Conservation (phyloP, 352 stramenopile genomes). For the Phytophthora brassicae region DNA sequence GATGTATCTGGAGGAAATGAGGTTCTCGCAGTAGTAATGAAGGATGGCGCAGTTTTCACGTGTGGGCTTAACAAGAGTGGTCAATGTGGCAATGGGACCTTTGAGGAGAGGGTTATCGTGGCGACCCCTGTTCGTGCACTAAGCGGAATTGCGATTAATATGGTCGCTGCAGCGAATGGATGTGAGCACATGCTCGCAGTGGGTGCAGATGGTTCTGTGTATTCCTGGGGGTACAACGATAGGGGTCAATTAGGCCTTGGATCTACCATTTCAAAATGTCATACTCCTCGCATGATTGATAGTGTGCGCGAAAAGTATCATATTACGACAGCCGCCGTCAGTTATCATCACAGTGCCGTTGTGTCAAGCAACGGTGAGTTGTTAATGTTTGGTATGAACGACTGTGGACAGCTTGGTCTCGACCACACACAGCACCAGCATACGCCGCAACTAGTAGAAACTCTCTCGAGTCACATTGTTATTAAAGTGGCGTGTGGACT, state of each 20-base stretch:
- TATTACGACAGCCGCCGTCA: conserved; percentile 74
- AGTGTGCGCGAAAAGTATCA: conserved; percentile 83
- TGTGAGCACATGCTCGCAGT: conserved; percentile 89
- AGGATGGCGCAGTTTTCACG: conserved; percentile 76
- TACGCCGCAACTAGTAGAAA: conserved; percentile 76
- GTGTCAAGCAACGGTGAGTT: conserved; percentile 76
- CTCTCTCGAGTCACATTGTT: conserved; percentile 70
- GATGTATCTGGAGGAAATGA: conserved; percentile 83
- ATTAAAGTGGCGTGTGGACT: conserved; percentile 75
- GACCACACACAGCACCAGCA: conserved; percentile 86
- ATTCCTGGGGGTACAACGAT: conserved; percentile 90
- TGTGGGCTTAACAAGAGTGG: conserved; percentile 89
- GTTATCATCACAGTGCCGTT: conserved; percentile 87
- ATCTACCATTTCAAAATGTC: conserved; percentile 85
- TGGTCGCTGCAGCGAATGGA: conserved; percentile 80
- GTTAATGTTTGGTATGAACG: conserved; percentile 89
- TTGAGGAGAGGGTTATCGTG: conserved; percentile 82
- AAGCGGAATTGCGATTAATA: conserved; percentile 59
- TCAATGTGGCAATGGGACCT: conserved; percentile 86
- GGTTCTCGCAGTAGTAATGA: conserved; percentile 84
- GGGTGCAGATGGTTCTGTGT: conserved; percentile 69
- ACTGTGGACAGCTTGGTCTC: conserved; percentile 82
- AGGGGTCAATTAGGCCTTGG: conserved; percentile 80
- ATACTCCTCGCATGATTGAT: conserved; percentile 82
- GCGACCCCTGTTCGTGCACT: conserved; percentile 74